phyloP scores from a whole-genome alignment of 2,329 filamentous ascomycete species.

The Hymenoscyphus fructigenus region DNA sequence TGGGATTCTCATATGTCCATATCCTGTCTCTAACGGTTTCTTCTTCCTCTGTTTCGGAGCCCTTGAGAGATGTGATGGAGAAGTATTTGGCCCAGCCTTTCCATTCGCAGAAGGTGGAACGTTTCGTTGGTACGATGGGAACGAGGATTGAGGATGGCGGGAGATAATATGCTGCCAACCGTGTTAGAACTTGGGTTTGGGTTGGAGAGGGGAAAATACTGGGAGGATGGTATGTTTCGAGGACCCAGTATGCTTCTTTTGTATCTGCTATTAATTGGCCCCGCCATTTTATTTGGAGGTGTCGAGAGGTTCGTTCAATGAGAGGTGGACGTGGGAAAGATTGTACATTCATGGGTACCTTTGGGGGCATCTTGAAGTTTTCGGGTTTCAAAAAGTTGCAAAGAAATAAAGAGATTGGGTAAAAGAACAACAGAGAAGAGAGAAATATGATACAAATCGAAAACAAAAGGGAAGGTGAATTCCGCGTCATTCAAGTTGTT shows the following conservation, averaged over 20 bases:
- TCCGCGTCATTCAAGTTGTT: conserved; percentile 9
- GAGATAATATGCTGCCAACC: conserved; percentile 55
- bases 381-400: neutral
- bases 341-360: conserved; percentile 52
- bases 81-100: conserved; percentile 62
- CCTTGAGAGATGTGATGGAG: conserved; percentile 40
- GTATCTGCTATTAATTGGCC: conserved; percentile 57
- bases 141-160: conserved; percentile 50
- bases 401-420: neutral
- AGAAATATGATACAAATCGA: conserved; percentile 7
- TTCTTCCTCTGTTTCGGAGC: conserved; percentile 5
- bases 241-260: conserved; percentile 35
- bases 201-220: conserved; percentile 39
- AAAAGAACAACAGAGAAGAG: conserved; percentile 3
- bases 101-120: conserved; percentile 56
- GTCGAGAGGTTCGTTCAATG: conserved; percentile 52
- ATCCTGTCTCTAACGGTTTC: conserved; percentile 50
- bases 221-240: conserved; percentile 56
- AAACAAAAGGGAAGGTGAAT: neutral
- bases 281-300: conserved; percentile 57
- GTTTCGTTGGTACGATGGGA: conserved; percentile 46
- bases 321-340: conserved; percentile 58
- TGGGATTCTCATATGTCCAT: conserved; percentile 60
- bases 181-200: conserved; percentile 7
- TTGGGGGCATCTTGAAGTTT: conserved; percentile 38